A percentile compares a stretch with the other conserved stretches of the same genome.
phyloP scores from a whole-genome alignment of 1,284 basidiomycete genomes.

The Cutaneotrichosporon sp. region DNA sequence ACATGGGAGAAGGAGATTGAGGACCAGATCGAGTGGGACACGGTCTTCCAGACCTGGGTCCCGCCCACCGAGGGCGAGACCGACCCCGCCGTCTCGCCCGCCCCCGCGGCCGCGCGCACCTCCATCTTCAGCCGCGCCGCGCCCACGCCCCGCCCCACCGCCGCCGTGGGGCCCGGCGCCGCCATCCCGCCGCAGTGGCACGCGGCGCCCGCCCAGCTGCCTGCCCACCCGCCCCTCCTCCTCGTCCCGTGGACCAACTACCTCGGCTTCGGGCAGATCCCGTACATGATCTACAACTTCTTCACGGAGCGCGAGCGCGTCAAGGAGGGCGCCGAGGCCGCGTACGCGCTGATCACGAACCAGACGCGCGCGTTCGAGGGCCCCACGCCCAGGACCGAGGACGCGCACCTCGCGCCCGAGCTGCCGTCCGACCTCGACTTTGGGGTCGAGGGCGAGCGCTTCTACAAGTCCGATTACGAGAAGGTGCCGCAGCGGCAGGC shows the following conservation, averaged over 20 bases:
- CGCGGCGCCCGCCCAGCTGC: conserved; percentile 63
- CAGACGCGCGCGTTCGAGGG: conserved; percentile 65
- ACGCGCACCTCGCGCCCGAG: conserved; percentile 12
- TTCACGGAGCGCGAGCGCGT: conserved; percentile 88
- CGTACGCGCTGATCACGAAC: conserved; percentile 69
- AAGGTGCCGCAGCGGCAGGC: conserved; percentile 65
- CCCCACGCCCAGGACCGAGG: conserved; percentile 19
- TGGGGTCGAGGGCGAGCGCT: conserved; percentile 66
- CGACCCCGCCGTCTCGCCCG: conserved; percentile 23
- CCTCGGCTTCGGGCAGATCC: conserved; percentile 83
- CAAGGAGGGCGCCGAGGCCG: conserved; percentile 75
- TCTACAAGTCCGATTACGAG: conserved; percentile 67
- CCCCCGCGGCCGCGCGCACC: conserved; percentile 19
- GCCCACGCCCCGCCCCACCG: conserved; percentile 24
- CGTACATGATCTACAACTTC: conserved; percentile 85
- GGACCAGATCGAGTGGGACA: conserved; percentile 68
- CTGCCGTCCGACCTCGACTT: conserved; percentile 62
- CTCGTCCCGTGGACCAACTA: conserved; percentile 85
- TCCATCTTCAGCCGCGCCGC: conserved; percentile 29
- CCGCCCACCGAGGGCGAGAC: conserved; percentile 54
- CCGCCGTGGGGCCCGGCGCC: conserved; percentile 15
- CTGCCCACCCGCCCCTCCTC: conserved; percentile 77
- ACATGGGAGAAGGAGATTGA: conserved; percentile 77
- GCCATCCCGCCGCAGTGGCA: conserved; percentile 50
- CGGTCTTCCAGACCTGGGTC: conserved; percentile 64